phyloP scores from a whole-genome alignment of 1,139 yeast genomes.

The Taphrina populina region DNA sequence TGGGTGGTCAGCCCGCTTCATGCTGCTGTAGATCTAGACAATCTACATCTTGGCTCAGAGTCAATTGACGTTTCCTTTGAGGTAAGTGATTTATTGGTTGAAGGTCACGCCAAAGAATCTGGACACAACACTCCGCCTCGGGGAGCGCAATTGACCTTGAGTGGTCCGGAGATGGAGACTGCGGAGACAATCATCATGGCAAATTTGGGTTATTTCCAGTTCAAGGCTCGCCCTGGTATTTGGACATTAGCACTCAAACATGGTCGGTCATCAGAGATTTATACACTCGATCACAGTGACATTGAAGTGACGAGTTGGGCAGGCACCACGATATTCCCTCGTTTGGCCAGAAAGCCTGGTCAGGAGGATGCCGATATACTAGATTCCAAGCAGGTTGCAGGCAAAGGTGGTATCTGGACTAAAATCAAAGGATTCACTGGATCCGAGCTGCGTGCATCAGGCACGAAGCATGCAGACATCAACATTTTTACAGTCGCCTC shows the following conservation, averaged over 20 bases:
- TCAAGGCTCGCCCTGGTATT: conserved; percentile 66
- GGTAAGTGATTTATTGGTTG: conserved; percentile 58
- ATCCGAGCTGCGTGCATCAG: conserved; percentile 15
- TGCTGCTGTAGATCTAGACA: conserved; percentile 61
- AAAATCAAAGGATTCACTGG: conserved; percentile 11
- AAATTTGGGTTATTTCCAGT: conserved; percentile 71
- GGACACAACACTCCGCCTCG: conserved; percentile 49
- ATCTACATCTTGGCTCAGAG: conserved; percentile 50
- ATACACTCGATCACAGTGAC: conserved; percentile 45
- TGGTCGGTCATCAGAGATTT: conserved; percentile 50
- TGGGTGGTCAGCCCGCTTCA: conserved; percentile 61
- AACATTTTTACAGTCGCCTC: conserved; percentile 83
- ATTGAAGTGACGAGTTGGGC: conserved; percentile 43
- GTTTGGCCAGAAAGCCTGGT: conserved; percentile 51
- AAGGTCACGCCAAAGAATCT: conserved; percentile 65
- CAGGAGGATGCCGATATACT: conserved; percentile 48
- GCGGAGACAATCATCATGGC: conserved; percentile 70
- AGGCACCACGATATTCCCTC: conserved; percentile 54
- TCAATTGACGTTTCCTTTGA: conserved; percentile 51
- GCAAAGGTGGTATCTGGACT: conserved; percentile 11
- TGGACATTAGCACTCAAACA: conserved; percentile 55
- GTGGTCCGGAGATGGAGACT: conserved; percentile 39
- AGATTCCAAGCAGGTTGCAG: conserved; percentile 33
- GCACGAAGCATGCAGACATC: conserved; percentile 55
- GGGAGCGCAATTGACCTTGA: conserved; percentile 55